Base-by-base conservation (phyloP, 108 stramenopile species). In the Epipyxis sp. region DNA sequence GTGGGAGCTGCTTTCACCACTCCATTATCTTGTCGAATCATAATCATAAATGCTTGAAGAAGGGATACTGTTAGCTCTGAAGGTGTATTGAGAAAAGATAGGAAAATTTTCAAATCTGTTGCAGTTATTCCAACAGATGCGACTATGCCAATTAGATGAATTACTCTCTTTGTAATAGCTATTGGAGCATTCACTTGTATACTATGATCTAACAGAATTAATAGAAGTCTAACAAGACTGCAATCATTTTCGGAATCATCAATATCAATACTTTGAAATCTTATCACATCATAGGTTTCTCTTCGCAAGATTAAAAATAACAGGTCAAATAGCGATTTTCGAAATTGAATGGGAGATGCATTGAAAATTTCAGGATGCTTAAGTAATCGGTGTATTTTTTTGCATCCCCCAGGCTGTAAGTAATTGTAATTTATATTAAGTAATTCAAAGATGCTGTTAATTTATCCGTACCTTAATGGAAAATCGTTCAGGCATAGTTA, bases 251-350 rank as follows among this genome's bases (percentile, higher is more conserved):
- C 3, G n/a, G 44, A 43, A 6, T 6, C n/a, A 30, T 30, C 10
- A 6, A 29, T 32, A 20, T 74, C 71, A 27, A 13, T 29, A 42
- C 3, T 43, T 25, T 57, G 71, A 34, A 74, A 74, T 13, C 71
- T 37, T 54, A 57, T 32, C 25, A 74, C 34, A 74, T 74, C 35
- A 42, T 74, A 74, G 3, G 50, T 13, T 29, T 57, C 6, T 74
- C 71, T 37, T 43, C 6, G 27, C 27, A 74, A 27, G 50, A 74
- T 3, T 10, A 74, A 74, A 25, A 74, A 43, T 13, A 57, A 6
- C 6, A 74, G 3, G 25, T 74, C 71, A 3, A 74, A 42, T 6
- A 74, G 10, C n/a, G 6, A 42, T 42, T 74, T 74, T 25, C 6
- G 13, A 16, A 74, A 6, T 42, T 34, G 3, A 6, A 74, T 30